Conservation (phyloP, 352 stramenopile genomes). For the Globisporangium takayamanum region DNA sequence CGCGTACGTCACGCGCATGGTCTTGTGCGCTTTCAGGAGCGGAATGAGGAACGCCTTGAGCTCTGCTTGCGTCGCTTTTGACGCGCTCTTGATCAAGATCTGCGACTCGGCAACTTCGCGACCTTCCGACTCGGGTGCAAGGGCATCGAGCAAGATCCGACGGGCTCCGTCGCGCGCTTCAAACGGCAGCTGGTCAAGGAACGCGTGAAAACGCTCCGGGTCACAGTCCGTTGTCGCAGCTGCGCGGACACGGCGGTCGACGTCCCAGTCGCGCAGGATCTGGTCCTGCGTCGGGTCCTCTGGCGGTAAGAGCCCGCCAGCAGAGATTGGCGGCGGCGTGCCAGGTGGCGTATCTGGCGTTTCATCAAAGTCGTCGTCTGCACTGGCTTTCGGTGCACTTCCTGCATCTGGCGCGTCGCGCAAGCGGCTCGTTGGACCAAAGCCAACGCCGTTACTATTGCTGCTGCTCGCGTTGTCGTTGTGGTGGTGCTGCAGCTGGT, state of each 20-base stretch:
- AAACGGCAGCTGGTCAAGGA: slow-evolving; percentile 63
- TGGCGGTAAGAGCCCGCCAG: slow-evolving; percentile 35
- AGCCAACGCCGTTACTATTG: slow-evolving; percentile 20
- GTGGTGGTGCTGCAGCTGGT: slow-evolving; percentile 23
- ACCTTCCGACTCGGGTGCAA: slow-evolving; percentile 33
- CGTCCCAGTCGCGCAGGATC: slow-evolving; percentile 58
- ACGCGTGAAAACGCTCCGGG: slow-evolving; percentile 27
- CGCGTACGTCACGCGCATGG: slow-evolving; percentile 58
- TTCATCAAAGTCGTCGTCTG: slow-evolving; percentile 30
- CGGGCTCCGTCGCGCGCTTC: slow-evolving; percentile 56
- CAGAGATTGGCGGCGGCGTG: slow-evolving; percentile 66
- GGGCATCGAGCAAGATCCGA: slow-evolving; percentile 48
- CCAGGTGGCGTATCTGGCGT: slow-evolving; percentile 64
- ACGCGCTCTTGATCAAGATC: slow-evolving; percentile 57
- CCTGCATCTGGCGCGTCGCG: slow-evolving; percentile 16
- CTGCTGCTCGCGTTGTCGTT: not conserved
- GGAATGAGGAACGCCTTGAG: slow-evolving; percentile 58
- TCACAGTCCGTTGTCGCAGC: slow-evolving; percentile 37
- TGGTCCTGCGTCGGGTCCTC: slow-evolving; percentile 54
- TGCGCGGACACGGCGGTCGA: slow-evolving; percentile 52
- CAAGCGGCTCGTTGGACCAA: slow-evolving; percentile 40
- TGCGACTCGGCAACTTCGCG: slow-evolving; percentile 52
- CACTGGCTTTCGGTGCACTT: slow-evolving; percentile 2
- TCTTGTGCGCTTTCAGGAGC: slow-evolving; percentile 64
- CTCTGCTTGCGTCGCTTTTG: slow-evolving; percentile 45